phyloP scores from a whole-genome alignment of 768 basidiomycete species.

The Nidularia sp. region DNA sequence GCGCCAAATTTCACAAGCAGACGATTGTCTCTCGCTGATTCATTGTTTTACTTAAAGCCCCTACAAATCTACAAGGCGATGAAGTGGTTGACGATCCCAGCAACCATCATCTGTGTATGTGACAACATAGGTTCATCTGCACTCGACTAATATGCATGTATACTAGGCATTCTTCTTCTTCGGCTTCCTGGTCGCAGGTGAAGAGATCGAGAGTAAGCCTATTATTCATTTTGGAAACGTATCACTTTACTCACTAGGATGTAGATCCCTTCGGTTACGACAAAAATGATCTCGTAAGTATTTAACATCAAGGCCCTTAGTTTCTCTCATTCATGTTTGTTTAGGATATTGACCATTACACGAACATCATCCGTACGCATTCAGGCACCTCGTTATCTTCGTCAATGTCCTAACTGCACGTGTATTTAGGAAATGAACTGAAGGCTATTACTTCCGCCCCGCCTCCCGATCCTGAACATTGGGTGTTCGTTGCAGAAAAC shows the following conservation, averaged over 20 bases:
- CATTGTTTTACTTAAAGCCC: conserved; percentile 33
- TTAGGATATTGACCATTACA: conserved; percentile 69
- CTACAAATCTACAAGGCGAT: conserved; percentile 57
- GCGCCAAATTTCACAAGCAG: conserved; percentile 8
- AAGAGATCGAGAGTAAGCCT: conserved; percentile 71
- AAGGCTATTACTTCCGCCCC: conserved; percentile 57
- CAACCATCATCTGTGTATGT: conserved; percentile 44
- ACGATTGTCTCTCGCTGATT: no score
- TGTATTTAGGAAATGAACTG: conserved; percentile 46
- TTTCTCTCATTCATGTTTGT: no score
- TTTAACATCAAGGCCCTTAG: background rate
- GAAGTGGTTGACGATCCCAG: conserved; percentile 63
- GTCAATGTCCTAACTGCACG: background rate
- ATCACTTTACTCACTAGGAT: background rate
- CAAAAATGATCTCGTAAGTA: conserved; percentile 63
- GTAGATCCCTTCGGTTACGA: conserved; percentile 59
- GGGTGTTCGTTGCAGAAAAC: conserved; percentile 61
- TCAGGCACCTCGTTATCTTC: no score
- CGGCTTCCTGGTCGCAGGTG: conserved; percentile 69
- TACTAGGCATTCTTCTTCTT: conserved; percentile 64
- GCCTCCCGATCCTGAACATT: conserved; percentile 51
- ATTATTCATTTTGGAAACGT: background rate
- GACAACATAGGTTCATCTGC: background rate
- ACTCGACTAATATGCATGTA: background rate
- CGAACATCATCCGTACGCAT: conserved; percentile 57